Evolutionary conservation across 306 rosid species (phyloP), one percentile per base, ranked within the genome.

Genomic region (Rosa persica): DNA sequence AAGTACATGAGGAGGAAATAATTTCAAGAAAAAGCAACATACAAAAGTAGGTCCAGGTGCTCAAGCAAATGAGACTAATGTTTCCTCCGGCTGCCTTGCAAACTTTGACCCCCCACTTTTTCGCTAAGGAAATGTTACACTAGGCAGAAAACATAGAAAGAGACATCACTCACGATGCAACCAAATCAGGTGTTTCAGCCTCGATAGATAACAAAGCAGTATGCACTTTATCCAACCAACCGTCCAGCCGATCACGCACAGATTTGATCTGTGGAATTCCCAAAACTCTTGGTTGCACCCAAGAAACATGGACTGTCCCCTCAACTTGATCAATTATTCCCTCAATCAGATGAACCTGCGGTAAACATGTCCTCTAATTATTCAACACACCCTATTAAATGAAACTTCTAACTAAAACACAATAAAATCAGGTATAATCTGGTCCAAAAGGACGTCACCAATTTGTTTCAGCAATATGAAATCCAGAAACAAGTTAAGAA

Each of bases 231-330:
- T 82, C 94, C 65, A 90, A 78, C 99, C 99, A 96, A 34, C 67
- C 57, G 82, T 93, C 98, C 82, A 96, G 88, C 38, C 94, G 88
- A 74, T 96, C 97, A 34, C 97, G 84, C 70, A 95, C 87, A 39
- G 98, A 95, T 82, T 87, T 89, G 86, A 95, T 84, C 85, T 95
- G 98, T 42, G 89, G 90, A 76, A 95, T 85, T 72, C 98, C 98
- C 70, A 96, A 79, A 58, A 96, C 99, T 84, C 99, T 91, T 12
- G 99, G 99, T 82, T 96, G 98, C 86, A 96, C 99, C 99, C 97
- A 96, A 16, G 99, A 91, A 80, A 96, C 98, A 44, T 96, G 97
- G 55, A 96, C 97, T 0, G 98, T 93, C 67, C 92, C 97, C 27
- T 93, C 98, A 25, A 93, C 99, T 87, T 96, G 98, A 85, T 96